Evolutionary conservation across 2,329 filamentous ascomycete genomes (phyloP).

Genomic region (Colletotrichum sp.): DNA sequence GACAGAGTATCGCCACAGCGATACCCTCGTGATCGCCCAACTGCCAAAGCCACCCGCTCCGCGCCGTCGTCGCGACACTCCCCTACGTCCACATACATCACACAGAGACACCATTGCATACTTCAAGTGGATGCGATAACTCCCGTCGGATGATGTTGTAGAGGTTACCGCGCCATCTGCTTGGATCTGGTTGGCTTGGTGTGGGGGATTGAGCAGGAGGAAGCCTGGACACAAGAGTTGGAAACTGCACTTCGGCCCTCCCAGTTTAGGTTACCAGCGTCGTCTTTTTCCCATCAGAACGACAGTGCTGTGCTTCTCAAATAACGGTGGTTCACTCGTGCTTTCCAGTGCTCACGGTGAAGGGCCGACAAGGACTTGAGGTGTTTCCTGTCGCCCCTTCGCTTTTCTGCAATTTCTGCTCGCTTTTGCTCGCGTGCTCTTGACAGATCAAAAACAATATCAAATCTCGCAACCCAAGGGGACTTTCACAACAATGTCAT

Average conservation of each 20-base stretch:
- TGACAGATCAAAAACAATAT: slow-evolving; percentile 3
- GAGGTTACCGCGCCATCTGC: slow-evolving; percentile 12
- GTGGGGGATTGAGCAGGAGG: slow-evolving; percentile 17
- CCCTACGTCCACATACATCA: neutral
- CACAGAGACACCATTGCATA: neutral
- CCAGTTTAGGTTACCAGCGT: slow-evolving; percentile 19
- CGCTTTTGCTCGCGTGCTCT: slow-evolving; percentile 16
- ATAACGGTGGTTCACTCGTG: slow-evolving; percentile 21
- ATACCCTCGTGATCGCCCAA: slow-evolving; percentile 5
- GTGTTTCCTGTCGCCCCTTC: neutral
- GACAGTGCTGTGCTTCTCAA: slow-evolving; percentile 1
- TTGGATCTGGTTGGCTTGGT: slow-evolving; percentile 21
- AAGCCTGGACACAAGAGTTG: slow-evolving; percentile 15
- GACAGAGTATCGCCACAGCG: neutral
- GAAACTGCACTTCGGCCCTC: slow-evolving; percentile 17
- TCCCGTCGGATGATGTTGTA: slow-evolving; percentile 14
- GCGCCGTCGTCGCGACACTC: slow-evolving; percentile 1
- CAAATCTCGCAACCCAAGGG: neutral
- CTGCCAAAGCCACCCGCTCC: neutral
- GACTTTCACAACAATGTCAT: slow-evolving; percentile 44
- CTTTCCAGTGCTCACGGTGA: slow-evolving; percentile 17
- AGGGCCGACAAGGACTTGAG: slow-evolving; percentile 4
- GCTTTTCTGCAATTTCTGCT: slow-evolving; percentile 2
- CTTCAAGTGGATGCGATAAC: slow-evolving; percentile 5
- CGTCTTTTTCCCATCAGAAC: slow-evolving; percentile 4